A percentile compares a stretch with the other conserved stretches of the same genome.
phyloP scores from a whole-genome alignment of 2,329 filamentous ascomycete species.

The Epichloe festucae region DNA sequence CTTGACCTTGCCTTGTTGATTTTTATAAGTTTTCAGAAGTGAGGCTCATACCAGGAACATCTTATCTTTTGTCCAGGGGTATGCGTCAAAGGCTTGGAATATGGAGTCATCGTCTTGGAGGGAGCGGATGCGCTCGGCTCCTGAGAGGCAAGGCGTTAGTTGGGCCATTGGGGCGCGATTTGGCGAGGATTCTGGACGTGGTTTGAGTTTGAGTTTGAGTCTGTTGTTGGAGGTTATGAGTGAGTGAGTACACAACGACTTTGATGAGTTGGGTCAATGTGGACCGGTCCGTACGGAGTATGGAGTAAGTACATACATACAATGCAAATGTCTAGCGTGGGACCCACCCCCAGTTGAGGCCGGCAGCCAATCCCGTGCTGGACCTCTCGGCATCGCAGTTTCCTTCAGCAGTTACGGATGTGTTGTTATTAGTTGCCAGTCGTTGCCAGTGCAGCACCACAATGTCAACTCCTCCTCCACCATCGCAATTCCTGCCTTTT shows the following conservation, averaged over 20 bases:
- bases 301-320: too few species aligned
- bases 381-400: neutral
- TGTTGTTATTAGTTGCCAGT: too few species aligned
- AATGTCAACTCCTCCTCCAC: neutral
- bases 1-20: neutral
- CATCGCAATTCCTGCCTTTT: neutral
- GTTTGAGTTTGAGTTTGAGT: neutral
- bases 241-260: neutral
- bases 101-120: slow-evolving; percentile 28
- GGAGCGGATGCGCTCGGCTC: slow-evolving; percentile 24
- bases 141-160: neutral
- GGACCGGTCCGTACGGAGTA: too few species aligned
- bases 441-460: neutral
- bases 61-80: slow-evolving; percentile 54
- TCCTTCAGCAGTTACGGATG: too few species aligned
- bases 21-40: neutral
- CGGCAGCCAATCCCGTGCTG: slow-evolving; percentile 1
- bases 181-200: neutral
- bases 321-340: too few species aligned
- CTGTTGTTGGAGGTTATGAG: neutral
- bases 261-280: neutral
- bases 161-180: neutral
- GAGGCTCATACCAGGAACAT: slow-evolving; percentile 46
- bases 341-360: too few species aligned
- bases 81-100: slow-evolving; percentile 50